These are phyloP conservation scores for Rosa hybrid DNA, from an alignment of 331 rosid genomes.

Conservation along the genomic window DNA sequence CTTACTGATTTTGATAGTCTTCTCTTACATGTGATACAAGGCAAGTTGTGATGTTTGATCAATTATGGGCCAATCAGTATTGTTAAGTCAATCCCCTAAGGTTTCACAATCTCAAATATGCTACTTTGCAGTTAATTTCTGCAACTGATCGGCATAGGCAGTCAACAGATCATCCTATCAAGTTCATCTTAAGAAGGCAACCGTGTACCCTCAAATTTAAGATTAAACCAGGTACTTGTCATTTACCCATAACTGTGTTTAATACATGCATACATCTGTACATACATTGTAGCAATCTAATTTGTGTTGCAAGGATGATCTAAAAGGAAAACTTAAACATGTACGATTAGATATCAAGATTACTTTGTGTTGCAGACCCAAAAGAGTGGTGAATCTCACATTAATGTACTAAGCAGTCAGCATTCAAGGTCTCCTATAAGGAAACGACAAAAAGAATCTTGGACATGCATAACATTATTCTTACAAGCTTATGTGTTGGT, in stretches of 20 bases:
- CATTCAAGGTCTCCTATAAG: not conserved
- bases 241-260: slow-evolving; percentile 4
- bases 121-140: slow-evolving; percentile 71
- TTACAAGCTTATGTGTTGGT: not conserved
- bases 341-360: not conserved
- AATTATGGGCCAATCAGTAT: not conserved
- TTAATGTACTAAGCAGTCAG: not conserved
- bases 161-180: slow-evolving; percentile 91
- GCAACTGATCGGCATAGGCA: slow-evolving; percentile 88
- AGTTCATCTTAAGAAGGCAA: slow-evolving; percentile 79
- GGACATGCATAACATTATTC: not conserved
- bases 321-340: not conserved
- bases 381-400: not conserved
- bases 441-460: not conserved
- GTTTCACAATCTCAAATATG: slow-evolving; percentile 17
- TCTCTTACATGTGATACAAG: not conserved
- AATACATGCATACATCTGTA: not conserved
- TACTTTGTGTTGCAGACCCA: not conserved
- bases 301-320: not conserved
- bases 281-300: not conserved
- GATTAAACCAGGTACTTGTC: slow-evolving; percentile 77
- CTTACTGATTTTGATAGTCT: not conserved
- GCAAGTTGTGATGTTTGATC: not conserved
- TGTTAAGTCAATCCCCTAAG: not conserved
- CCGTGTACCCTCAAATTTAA: slow-evolving; percentile 82